Percentiles rank a stretch among this genome's conserved stretches.
These are phyloP conservation scores for Geranium brycei DNA, from an alignment of 345 rosid species.

Conservation along the genomic window DNA sequence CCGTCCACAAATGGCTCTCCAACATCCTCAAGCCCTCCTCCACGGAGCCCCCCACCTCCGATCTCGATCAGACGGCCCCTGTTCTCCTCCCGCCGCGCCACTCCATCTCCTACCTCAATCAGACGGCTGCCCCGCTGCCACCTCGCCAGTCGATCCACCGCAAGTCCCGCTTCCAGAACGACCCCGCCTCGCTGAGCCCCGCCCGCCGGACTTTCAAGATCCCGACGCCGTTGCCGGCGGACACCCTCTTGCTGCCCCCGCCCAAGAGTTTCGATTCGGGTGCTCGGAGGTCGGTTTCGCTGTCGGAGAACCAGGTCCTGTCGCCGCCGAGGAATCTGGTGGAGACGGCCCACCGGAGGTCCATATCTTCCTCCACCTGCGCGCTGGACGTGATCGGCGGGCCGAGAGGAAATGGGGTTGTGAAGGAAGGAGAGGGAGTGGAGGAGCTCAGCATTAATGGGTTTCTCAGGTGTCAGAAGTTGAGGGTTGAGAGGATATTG, in stretches of 20 bases:
- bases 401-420: too few species aligned
- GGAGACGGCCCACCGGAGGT: conserved; percentile 38
- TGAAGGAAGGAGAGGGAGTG: conserved; percentile 18
- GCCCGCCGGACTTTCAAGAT: conserved; percentile 23
- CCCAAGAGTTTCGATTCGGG: conserved; percentile 26
- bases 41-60: conserved; percentile 1
- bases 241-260: conserved; percentile 27
- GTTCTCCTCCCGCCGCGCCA: not conserved
- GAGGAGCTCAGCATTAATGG: conserved; percentile 20
- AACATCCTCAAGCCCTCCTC: conserved; percentile 23
- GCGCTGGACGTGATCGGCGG: conserved; percentile 26
- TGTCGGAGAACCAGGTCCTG: conserved; percentile 22
- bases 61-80: not conserved
- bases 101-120: conserved; percentile 7
- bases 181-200: conserved; percentile 16
- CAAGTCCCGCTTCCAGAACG: conserved; percentile 37
- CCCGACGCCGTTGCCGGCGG: conserved; percentile 14
- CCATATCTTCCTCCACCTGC: conserved; percentile 34
- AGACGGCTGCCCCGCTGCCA: conserved; percentile 15
- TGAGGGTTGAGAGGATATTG: conserved; percentile 28
- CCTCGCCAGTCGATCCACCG: conserved; percentile 30
- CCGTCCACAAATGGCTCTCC: conserved; percentile 37
- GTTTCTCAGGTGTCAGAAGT: conserved; percentile 39
- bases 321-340: conserved; percentile 44
- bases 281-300: conserved; percentile 30